Conservation (phyloP, 2,329 filamentous ascomycete species). For the Orbilia brochopaga region DNA sequence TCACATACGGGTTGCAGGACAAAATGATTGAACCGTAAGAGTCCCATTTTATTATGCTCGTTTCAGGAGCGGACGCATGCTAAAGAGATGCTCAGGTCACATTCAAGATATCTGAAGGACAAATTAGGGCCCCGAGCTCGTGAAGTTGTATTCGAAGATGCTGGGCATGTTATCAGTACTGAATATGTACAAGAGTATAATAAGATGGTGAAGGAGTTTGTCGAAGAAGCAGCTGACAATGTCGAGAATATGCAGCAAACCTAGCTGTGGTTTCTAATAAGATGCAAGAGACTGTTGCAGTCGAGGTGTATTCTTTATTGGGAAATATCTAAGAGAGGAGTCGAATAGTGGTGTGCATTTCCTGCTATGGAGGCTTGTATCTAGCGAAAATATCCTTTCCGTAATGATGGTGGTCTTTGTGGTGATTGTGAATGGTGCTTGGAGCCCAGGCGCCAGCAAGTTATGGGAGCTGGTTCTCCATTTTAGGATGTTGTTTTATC, state of each 20-base stretch:
- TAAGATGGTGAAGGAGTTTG: conserved; percentile 66
- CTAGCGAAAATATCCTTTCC: too few species aligned
- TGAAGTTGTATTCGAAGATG: conserved; percentile 61
- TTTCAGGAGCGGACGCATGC: neutral
- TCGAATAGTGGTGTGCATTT: neutral
- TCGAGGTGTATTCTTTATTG: neutral
- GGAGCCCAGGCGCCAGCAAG: too few species aligned
- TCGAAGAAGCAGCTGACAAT: conserved; percentile 60
- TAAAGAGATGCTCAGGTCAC: conserved; percentile 61
- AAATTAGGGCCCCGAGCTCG: conserved; percentile 64
- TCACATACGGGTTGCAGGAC: conserved; percentile 78
- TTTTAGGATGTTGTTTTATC: conserved; percentile 69
- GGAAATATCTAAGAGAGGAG: conserved; percentile 3
- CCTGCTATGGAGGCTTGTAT: too few species aligned
- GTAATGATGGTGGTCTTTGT: too few species aligned
- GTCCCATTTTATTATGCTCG: neutral
- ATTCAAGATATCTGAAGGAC: conserved; percentile 72
- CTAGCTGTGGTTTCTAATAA: neutral
- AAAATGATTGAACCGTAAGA: conserved; percentile 70
- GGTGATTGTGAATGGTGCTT: too few species aligned
- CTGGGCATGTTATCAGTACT: conserved; percentile 75
- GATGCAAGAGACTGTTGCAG: neutral
- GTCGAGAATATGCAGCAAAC: neutral
- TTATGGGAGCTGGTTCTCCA: neutral
- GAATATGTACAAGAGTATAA: conserved; percentile 76